phyloP scores from a whole-genome alignment of 345 rosid species.

The Salix exigua region DNA sequence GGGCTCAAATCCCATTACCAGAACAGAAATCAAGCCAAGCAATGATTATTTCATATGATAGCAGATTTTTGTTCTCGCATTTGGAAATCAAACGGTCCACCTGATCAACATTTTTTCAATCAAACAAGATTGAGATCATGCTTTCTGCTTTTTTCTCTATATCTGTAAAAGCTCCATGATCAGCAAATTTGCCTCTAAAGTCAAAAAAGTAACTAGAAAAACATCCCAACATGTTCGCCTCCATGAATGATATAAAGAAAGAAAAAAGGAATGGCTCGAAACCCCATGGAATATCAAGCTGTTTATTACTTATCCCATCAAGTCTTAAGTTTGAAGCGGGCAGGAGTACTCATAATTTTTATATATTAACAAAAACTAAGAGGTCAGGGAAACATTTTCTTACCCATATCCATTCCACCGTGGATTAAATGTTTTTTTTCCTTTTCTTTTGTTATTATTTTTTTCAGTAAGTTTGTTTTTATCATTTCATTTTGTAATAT shows the following conservation, averaged over 20 bases:
- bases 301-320: background rate
- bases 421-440: no score
- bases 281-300: slow-evolving; percentile 23
- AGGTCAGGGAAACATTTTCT: no score
- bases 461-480: no score
- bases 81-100: slow-evolving; percentile 12
- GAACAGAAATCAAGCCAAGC: slow-evolving; percentile 15
- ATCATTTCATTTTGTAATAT: no score
- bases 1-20: slow-evolving; percentile 30
- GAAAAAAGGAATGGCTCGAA: slow-evolving; percentile 28
- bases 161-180: slow-evolving; percentile 34
- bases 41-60: slow-evolving; percentile 21
- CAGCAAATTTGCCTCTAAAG: slow-evolving; percentile 43
- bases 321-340: background rate
- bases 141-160: slow-evolving; percentile 23
- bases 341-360: background rate
- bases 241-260: slow-evolving; percentile 20
- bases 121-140: slow-evolving; percentile 25
- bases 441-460: no score
- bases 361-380: background rate
- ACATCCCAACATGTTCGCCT: slow-evolving; percentile 33
- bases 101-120: slow-evolving; percentile 8
- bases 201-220: slow-evolving; percentile 43
- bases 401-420: no score
- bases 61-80: background rate